Evolutionary conservation across 768 basidiomycete species (phyloP).

Genomic region (Xerocomellus amylosporus): DNA sequence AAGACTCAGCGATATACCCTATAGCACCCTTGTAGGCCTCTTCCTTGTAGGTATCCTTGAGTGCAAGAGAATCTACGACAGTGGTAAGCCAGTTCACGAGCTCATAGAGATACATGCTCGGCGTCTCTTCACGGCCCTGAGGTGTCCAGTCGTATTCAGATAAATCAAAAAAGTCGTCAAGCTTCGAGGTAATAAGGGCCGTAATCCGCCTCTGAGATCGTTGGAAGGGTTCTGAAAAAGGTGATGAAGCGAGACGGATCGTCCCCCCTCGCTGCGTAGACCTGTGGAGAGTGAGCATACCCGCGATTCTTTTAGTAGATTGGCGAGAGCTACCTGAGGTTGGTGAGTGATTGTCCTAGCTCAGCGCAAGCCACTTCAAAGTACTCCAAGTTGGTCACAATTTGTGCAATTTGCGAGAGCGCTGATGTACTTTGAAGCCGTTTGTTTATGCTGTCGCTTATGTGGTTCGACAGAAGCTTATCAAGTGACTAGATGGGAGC

Average conservation of each 20-base stretch:
- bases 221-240: slow-evolving; percentile 68
- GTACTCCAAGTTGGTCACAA: slow-evolving; percentile 89
- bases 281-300: slow-evolving; percentile 38
- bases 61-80: slow-evolving; percentile 84
- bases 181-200: slow-evolving; percentile 81
- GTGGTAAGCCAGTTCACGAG: slow-evolving; percentile 96
- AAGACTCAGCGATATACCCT: slow-evolving; percentile 79
- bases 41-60: slow-evolving; percentile 84
- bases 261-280: slow-evolving; percentile 81
- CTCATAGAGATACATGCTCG: slow-evolving; percentile 94
- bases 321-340: slow-evolving; percentile 58
- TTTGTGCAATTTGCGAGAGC: slow-evolving; percentile 88
- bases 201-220: slow-evolving; percentile 75
- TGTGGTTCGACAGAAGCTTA: slow-evolving; percentile 68
- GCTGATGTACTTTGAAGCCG: slow-evolving; percentile 74
- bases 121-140: slow-evolving; percentile 60
- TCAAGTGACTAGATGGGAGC: slow-evolving; percentile 68
- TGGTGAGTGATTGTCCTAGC: slow-evolving; percentile 80
- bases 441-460: slow-evolving; percentile 72
- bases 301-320: neutral
- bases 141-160: slow-evolving; percentile 96
- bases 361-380: slow-evolving; percentile 84
- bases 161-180: slow-evolving; percentile 93
- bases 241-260: slow-evolving; percentile 62
- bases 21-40: slow-evolving; percentile 87